Conservation (phyloP, 495 filamentous ascomycete genomes). For the Rusavskia elegans region DNA sequence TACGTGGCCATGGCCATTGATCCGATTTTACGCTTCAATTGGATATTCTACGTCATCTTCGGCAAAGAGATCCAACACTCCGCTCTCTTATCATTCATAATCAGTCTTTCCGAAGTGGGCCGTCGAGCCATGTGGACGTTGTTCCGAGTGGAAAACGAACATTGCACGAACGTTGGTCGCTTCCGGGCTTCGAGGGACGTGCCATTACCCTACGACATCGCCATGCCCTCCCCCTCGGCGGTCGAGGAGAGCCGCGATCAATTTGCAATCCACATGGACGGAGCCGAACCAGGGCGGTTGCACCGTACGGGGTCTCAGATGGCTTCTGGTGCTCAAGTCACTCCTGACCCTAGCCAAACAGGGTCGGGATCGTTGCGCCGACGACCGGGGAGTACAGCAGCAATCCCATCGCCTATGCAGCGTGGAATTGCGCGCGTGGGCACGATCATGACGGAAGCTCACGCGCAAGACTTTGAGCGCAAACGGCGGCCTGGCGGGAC, state of each 20-base stretch:
- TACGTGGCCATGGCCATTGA: constrained; percentile 73
- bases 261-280: background rate
- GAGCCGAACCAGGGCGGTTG: background rate
- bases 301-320: background rate
- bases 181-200: constrained; percentile 73
- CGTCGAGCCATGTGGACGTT: constrained; percentile 79
- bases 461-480: constrained; percentile 79
- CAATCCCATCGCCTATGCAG: constrained; percentile 5
- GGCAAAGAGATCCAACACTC: constrained; percentile 63
- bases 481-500: constrained; percentile 32
- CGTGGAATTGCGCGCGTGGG: constrained; percentile 33
- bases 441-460: constrained; percentile 52
- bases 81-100: constrained; percentile 56
- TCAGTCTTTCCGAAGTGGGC: constrained; percentile 60
- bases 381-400: constrained; percentile 13
- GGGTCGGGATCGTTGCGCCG: constrained; percentile 12
- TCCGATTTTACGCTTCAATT: constrained; percentile 81
- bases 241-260: constrained; percentile 2
- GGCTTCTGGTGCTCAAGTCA: constrained; percentile 8
- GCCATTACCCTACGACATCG: constrained; percentile 61
- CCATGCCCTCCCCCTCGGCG: constrained; percentile 8
- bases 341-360: constrained; percentile 4
- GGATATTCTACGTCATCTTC: constrained; percentile 89
- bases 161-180: constrained; percentile 71
- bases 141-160: constrained; percentile 93